Conservation (phyloP, 2,329 filamentous ascomycete species). For the Falciphora oryzae region DNA sequence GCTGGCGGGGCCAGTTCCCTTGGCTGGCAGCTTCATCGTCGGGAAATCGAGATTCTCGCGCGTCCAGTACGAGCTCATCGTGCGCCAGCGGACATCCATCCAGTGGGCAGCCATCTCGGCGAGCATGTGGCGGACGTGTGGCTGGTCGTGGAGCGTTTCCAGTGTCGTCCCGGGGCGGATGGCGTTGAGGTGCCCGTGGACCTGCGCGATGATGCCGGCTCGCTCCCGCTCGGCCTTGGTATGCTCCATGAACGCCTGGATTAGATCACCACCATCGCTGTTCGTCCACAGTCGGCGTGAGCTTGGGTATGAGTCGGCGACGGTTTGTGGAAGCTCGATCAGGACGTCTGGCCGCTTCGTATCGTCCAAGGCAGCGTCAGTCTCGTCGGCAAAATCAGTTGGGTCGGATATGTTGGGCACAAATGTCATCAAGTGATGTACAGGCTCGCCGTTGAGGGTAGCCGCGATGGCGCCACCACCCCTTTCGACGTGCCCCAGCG, state of each 20-base stretch:
- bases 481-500: neutral
- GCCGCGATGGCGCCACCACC: neutral
- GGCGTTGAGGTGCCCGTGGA: neutral
- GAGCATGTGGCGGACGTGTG: neutral
- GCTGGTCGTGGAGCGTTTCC: neutral
- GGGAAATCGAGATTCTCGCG: too few relatives aligned
- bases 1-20: neutral
- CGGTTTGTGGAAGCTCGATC: neutral
- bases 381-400: neutral
- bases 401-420: neutral
- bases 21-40: too few relatives aligned
- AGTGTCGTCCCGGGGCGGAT: neutral
- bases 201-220: neutral
- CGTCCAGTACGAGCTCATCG: neutral
- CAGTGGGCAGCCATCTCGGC: constrained; percentile 1
- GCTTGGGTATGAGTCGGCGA: neutral
- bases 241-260: neutral
- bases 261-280: neutral
- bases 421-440: neutral
- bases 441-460: neutral
- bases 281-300: neutral
- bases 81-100: constrained; percentile 4
- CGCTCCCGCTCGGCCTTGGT: neutral
- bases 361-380: neutral
- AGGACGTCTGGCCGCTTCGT: neutral